Evolutionary conservation across 1,284 basidiomycete genomes (phyloP).

Genomic region (Vanrija sp.): DNA sequence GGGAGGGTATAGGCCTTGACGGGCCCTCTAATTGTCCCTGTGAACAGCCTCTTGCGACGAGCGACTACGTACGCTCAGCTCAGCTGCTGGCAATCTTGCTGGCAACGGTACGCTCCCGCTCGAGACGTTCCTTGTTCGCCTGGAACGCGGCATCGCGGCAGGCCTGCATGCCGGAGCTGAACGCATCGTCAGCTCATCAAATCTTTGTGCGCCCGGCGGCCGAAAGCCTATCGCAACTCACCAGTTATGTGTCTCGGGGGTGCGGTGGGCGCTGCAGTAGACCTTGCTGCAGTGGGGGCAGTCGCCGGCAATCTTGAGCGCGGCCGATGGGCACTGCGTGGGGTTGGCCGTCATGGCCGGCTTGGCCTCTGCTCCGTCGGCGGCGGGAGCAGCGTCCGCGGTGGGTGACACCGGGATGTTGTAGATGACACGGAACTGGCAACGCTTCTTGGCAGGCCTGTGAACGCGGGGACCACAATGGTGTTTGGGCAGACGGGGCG

Average conservation of each 20-base stretch:
- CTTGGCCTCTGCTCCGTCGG: slow-evolving; percentile 19
- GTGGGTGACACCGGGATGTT: slow-evolving; percentile 40
- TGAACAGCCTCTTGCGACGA: not conserved
- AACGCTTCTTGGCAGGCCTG: slow-evolving; percentile 50
- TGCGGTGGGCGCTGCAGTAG: slow-evolving; percentile 49
- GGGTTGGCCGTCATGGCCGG: slow-evolving; percentile 38
- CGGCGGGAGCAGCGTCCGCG: slow-evolving; percentile 13
- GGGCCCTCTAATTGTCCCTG: slow-evolving; percentile 15
- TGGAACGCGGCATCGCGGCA: slow-evolving; percentile 51
- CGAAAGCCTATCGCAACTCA: slow-evolving; percentile 26
- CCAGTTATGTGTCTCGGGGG: slow-evolving; percentile 51
- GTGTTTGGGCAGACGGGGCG: not conserved
- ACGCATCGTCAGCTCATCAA: slow-evolving; percentile 9
- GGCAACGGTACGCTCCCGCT: slow-evolving; percentile 48
- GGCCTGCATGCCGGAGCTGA: slow-evolving; percentile 46
- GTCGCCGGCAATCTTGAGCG: slow-evolving; percentile 47
- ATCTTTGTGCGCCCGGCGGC: not conserved
- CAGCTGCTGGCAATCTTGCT: slow-evolving; percentile 41
- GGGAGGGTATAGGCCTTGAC: not conserved
- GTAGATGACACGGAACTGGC: slow-evolving; percentile 48
- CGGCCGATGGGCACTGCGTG: slow-evolving; percentile 48
- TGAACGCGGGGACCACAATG: not conserved
- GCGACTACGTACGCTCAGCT: not conserved
- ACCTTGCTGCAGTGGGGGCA: slow-evolving; percentile 49
- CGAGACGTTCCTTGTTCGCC: slow-evolving; percentile 50